A percentile compares a stretch with the other conserved stretches of the same genome.
phyloP scores from a whole-genome alignment of 768 basidiomycete species.

The Thelephora aurantiotincta region DNA sequence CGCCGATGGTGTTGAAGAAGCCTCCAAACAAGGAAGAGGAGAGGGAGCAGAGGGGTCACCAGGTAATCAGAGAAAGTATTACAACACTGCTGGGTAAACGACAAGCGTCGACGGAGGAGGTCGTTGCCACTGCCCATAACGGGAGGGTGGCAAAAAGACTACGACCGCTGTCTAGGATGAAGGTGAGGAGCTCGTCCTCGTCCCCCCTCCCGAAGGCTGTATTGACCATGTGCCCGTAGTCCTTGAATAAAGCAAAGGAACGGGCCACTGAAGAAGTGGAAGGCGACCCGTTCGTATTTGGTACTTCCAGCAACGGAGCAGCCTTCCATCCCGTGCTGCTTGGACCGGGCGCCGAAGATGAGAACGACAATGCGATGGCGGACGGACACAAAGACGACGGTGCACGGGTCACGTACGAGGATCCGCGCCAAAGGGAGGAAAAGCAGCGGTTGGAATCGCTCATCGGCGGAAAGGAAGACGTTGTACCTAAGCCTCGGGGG shows the following conservation, averaged over 20 bases:
- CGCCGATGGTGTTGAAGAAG: conserved; percentile 11
- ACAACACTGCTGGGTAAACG: conserved; percentile 60
- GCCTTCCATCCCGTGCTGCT: neutral
- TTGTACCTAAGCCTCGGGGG: neutral
- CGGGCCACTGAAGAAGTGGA: neutral
- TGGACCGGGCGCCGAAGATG: neutral
- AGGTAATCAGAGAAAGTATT: conserved; percentile 54
- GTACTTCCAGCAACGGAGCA: neutral
- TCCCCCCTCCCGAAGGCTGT: neutral
- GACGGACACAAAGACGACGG: conserved; percentile 24
- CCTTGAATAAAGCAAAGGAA: no score
- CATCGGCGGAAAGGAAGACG: conserved; percentile 19
- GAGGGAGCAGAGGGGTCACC: conserved; percentile 32
- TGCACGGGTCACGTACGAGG: conserved; percentile 51
- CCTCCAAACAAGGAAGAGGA: conserved; percentile 20
- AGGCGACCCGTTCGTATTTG: neutral
- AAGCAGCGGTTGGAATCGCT: conserved; percentile 42
- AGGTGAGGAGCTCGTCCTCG: conserved; percentile 17
- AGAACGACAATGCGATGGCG: neutral
- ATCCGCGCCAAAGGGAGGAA: conserved; percentile 48
- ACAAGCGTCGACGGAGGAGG: conserved; percentile 19
- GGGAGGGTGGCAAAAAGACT: conserved; percentile 20
- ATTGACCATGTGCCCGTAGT: no score
- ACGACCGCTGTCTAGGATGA: conserved; percentile 22
- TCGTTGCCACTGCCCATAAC: conserved; percentile 3